Base-by-base conservation (phyloP, 352 stramenopile species). In the Pythium brachiatum region DNA sequence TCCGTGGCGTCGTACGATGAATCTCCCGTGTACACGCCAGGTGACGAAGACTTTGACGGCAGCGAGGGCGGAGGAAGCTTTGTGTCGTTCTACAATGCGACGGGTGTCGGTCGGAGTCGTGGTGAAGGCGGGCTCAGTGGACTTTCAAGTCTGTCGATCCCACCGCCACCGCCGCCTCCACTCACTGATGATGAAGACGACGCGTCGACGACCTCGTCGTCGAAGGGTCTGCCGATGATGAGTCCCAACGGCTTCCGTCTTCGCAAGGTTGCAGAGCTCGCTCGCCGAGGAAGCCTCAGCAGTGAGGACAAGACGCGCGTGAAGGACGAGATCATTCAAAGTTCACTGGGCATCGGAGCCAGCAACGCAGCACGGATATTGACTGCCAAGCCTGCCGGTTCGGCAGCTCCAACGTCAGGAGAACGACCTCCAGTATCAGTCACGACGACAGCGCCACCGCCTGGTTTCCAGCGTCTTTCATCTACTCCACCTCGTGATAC, bases 321-420 rank as follows among this genome's bases (percentile, higher is more conserved):
- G 7, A 94, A 94, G 70, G 82, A 94, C 68, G 82, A 94, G 60
- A 94, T 94, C 72, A 94, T 94, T 64, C 84, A 94, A 59, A 92
- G 74, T 70, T 94, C 84, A n/a, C 57, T 94, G 21, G 82, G 82
- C 13, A 83, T 91, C 41, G 78, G 79, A 5, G 82, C 82, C 13
- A 91, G 60, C 63, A 83, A 85, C 26, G 82, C 80, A 0, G 76
- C 80, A 8, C 72, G 83, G 31, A 74, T 90, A 63, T 66, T 89
- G 38, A 74, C 78, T 6, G 73, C 78, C 20, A 89, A 87, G 60
- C 57, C 57, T 36, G 7, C 51, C 16, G 64, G 57, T 20, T 50
- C 55, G 16, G 43, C 74, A 61, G 9, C 44, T 38, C 16, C 48
- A 15, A 23, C 58, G n/a, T 7, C 57, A 18, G 73, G 70, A 47